Evolutionary conservation across 2,329 filamentous ascomycete genomes (phyloP).

Genomic region (Lasiodiplodia hormozganensis): DNA sequence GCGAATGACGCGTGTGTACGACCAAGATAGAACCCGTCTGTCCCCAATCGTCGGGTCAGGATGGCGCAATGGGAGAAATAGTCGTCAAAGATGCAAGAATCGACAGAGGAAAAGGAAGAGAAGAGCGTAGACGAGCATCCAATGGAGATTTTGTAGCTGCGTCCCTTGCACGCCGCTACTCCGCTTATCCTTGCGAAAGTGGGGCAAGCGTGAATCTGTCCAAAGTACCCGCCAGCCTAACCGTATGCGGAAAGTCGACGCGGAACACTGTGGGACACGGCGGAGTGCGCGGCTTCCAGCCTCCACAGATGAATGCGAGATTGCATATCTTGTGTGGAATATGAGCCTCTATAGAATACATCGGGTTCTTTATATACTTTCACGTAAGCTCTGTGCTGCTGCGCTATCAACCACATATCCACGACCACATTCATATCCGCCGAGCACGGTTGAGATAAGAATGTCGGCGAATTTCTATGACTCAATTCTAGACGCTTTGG

Average conservation of each 20-base stretch:
- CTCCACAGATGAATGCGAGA: not conserved
- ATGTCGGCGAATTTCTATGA: too few relatives aligned
- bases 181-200: conserved; percentile 18
- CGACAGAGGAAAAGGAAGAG: not conserved
- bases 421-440: too few relatives aligned
- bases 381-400: too few relatives aligned
- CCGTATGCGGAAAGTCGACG: not conserved
- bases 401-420: too few relatives aligned
- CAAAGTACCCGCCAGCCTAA: not conserved
- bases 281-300: not conserved
- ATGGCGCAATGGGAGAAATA: not conserved
- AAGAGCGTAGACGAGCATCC: not conserved
- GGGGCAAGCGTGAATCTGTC: conserved; percentile 7
- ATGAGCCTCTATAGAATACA: too few relatives aligned
- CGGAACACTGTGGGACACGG: not conserved
- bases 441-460: too few relatives aligned
- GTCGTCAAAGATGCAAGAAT: not conserved
- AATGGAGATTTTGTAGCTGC: conserved; percentile 8
- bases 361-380: too few relatives aligned
- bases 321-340: too few relatives aligned
- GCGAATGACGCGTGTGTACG: not conserved
- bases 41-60: not conserved
- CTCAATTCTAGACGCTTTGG: too few relatives aligned
- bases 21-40: not conserved
- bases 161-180: not conserved